A percentile compares a stretch with the other conserved stretches of the same genome.
Evolutionary conservation across 768 basidiomycete genomes (phyloP).

Genomic region (Filobasidium wieringae): DNA sequence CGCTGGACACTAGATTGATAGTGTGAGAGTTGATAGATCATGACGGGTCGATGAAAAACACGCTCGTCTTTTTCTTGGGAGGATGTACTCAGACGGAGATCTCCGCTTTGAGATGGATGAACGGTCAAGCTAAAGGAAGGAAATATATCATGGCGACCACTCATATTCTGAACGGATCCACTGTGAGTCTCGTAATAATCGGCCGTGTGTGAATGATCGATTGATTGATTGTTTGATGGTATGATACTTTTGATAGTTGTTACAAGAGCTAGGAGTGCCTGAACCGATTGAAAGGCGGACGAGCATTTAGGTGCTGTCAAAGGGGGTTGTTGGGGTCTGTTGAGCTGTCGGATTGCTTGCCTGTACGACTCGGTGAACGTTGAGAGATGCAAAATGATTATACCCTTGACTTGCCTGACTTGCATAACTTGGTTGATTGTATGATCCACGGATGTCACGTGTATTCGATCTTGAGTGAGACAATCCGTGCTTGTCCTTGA

Average conservation of each 20-base stretch:
- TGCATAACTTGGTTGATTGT: no score
- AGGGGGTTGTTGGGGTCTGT: no score
- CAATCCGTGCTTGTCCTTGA: no score
- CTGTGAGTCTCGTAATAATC: constrained; percentile 17
- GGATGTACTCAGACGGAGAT: constrained; percentile 97
- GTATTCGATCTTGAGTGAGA: no score
- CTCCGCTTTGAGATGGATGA: constrained; percentile 84
- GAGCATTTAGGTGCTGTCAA: no score
- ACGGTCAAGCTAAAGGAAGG: constrained; percentile 71
- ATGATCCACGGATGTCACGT: no score
- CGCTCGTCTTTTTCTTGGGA: constrained; percentile 90
- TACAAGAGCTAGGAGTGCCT: not conserved
- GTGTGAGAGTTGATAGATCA: not conserved
- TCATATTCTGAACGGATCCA: constrained; percentile 65
- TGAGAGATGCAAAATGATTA: no score
- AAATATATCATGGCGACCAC: constrained; percentile 84
- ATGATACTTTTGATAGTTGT: not conserved
- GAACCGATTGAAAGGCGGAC: no score
- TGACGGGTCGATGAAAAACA: constrained; percentile 52
- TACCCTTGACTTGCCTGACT: no score
- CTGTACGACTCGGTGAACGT: no score
- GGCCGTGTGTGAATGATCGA: not conserved
- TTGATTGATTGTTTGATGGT: not conserved
- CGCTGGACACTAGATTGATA: not conserved
- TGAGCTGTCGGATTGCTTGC: no score